Evolutionary conservation across 2,329 filamentous ascomycete genomes (phyloP), one percentile per base, ranked within the genome.

Genomic region (Fusarium subtropicale): DNA sequence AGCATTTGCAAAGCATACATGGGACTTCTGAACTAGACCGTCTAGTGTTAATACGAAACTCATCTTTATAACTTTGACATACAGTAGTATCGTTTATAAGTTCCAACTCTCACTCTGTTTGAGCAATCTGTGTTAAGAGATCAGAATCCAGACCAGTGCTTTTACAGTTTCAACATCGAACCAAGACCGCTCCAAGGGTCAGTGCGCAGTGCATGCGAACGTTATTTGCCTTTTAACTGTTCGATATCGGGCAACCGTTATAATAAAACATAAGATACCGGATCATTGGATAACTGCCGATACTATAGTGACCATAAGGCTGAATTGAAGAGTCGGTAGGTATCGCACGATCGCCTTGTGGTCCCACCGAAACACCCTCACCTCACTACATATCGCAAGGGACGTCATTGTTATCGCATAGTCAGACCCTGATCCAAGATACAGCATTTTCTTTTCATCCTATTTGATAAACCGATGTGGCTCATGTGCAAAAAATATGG

Each of bases 401-500:
- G 15, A 33, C 56, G 26, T 53, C 63, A 48, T 46, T 38, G n/a
- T 34, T 38, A 30, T 10, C n/a, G 33, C 39, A 12, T 9, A 46
- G n/a, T 39, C 28, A 45, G 24, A 41, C 20, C 20, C 39, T 28
- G 24, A 42, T 63, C 34, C 41, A 28, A 36, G 22, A 15, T 30
- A 28, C 13, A 16, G 20, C 22, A 46, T 24, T 28, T 52, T 39
- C 10, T 15, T 41, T 46, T 22, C 13, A n/a, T 24, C 16, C 41
- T 10, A 7, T 28, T 22, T 26, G 22, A 36, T 36, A 18, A 22
- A 54, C 46, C 31, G 31, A n/a, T 52, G 48, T 69, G 66, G 61
- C 52, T 55, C 36, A 47, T 53, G 41, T 24, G 41, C 36, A 16
- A 31, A 60, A 51, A 50, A 26, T 34, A 47, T 63, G 54, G 54